Evolutionary conservation across 208 protist genomes (phyloP).

Genomic region (Leishmania guyanensis): DNA sequence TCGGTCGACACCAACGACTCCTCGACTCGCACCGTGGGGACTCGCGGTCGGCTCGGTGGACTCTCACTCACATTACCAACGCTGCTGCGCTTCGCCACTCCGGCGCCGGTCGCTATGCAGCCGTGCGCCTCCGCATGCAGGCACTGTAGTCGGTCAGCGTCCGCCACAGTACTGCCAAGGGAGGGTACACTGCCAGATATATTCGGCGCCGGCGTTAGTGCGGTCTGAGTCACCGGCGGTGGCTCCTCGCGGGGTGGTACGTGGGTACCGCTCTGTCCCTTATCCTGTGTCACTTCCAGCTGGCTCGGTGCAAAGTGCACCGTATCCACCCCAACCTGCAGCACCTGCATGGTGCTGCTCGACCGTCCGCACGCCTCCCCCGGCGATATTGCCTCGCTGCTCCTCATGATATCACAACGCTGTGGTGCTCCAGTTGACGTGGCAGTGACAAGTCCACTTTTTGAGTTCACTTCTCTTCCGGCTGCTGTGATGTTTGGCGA

Average conservation of each 20-base stretch:
- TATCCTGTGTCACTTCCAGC: background rate
- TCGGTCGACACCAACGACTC: background rate
- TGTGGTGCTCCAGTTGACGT: background rate
- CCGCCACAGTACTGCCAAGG: constrained; percentile 1
- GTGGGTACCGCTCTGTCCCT: background rate
- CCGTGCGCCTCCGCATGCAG: background rate
- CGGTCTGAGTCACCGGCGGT: background rate
- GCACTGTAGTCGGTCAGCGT: constrained; percentile 9
- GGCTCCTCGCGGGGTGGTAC: background rate
- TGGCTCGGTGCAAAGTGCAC: too few relatives aligned
- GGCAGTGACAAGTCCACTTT: background rate
- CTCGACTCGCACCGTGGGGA: background rate
- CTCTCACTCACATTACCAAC: background rate
- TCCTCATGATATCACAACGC: background rate
- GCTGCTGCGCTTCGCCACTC: background rate
- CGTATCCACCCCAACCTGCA: too few relatives aligned
- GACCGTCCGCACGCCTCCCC: background rate
- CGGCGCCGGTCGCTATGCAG: background rate
- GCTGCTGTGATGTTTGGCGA: background rate
- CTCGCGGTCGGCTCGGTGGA: background rate
- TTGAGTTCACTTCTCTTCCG: background rate
- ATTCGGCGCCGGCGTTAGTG: constrained; percentile 6
- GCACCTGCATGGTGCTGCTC: background rate
- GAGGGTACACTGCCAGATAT: background rate
- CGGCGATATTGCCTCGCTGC: background rate